Conservation (phyloP, 2,329 filamentous ascomycete species). For the Venturia aucupariae region DNA sequence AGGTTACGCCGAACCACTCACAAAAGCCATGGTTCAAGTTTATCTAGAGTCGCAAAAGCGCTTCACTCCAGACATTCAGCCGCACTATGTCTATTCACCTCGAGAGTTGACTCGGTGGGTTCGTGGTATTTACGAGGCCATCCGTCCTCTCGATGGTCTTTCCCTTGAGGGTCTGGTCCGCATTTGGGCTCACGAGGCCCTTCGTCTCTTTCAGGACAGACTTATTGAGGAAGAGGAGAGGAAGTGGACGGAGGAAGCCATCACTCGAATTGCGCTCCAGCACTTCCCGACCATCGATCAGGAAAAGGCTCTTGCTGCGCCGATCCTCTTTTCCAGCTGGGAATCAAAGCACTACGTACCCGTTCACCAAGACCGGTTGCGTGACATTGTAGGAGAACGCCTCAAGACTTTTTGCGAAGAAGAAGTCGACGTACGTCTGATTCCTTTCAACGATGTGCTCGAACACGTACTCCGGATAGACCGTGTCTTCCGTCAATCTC, state of each 20-base stretch:
- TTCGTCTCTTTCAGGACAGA: slow-evolving; percentile 94
- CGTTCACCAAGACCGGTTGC: slow-evolving; percentile 86
- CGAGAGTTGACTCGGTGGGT: slow-evolving; percentile 98
- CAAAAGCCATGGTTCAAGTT: slow-evolving; percentile 94
- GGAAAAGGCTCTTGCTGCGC: slow-evolving; percentile 75
- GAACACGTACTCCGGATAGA: slow-evolving; percentile 98
- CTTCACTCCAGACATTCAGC: slow-evolving; percentile 94
- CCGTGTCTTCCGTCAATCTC: slow-evolving; percentile 94
- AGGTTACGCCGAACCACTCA: slow-evolving; percentile 88
- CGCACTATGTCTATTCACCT: slow-evolving; percentile 98
- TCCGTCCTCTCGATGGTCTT: slow-evolving; percentile 80
- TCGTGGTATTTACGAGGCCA: slow-evolving; percentile 92
- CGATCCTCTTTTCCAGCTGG: slow-evolving; percentile 99
- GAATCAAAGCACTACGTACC: slow-evolving; percentile 97
- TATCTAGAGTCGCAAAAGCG: slow-evolving; percentile 89
- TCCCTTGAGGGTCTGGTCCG: slow-evolving; percentile 85
- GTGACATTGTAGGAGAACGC: slow-evolving; percentile 95
- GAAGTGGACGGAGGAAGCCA: slow-evolving; percentile 85
- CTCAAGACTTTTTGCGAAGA: slow-evolving; percentile 98
- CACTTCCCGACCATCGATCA: slow-evolving; percentile 96
- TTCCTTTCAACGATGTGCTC: slow-evolving; percentile 98
- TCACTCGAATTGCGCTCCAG: slow-evolving; percentile 77
- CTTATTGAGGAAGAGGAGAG: slow-evolving; percentile 90
- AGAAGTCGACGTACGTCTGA: slow-evolving; percentile 95
- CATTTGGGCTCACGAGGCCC: slow-evolving; percentile 96